phyloP scores from a whole-genome alignment of 768 basidiomycete species.

The Suillus lakei region DNA sequence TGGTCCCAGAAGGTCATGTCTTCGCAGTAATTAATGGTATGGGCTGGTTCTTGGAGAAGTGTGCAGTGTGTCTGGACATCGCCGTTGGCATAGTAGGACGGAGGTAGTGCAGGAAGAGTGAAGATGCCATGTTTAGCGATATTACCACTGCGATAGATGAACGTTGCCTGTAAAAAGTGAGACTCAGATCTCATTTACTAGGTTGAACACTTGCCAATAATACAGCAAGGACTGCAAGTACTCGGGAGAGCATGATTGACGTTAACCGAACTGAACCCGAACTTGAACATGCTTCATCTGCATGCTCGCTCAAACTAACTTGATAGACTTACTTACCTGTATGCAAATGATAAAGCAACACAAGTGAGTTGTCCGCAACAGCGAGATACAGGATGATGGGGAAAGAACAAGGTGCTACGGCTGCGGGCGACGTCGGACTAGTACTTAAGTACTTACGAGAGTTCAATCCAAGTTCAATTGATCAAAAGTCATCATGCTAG shows the following conservation, averaged over 20 bases:
- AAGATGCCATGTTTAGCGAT: slow-evolving; percentile 48
- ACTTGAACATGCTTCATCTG: neutral
- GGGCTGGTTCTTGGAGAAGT: slow-evolving; percentile 36
- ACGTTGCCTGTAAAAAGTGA: slow-evolving; percentile 40
- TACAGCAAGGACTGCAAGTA: neutral
- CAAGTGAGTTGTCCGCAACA: neutral
- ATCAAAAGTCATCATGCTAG: neutral
- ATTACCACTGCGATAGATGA: slow-evolving; percentile 50
- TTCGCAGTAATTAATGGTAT: slow-evolving; percentile 57
- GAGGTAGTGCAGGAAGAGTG: slow-evolving; percentile 47
- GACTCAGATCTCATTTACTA: neutral
- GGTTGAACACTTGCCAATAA: neutral
- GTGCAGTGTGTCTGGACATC: slow-evolving; percentile 52
- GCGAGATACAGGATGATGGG: neutral
- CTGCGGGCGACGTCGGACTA: neutral
- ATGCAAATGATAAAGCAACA: neutral
- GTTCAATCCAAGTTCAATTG: neutral
- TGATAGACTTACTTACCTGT: neutral
- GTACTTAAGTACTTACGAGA: slow-evolving; percentile 1
- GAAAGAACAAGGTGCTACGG: neutral
- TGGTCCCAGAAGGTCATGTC: slow-evolving; percentile 70
- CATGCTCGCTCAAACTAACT: neutral
- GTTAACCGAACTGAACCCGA: neutral
- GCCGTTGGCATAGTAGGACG: slow-evolving; percentile 55
- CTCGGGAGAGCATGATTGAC: neutral